phyloP scores from a whole-genome alignment of 495 filamentous ascomycete species.

The Hypoxylon lienhwacheense region DNA sequence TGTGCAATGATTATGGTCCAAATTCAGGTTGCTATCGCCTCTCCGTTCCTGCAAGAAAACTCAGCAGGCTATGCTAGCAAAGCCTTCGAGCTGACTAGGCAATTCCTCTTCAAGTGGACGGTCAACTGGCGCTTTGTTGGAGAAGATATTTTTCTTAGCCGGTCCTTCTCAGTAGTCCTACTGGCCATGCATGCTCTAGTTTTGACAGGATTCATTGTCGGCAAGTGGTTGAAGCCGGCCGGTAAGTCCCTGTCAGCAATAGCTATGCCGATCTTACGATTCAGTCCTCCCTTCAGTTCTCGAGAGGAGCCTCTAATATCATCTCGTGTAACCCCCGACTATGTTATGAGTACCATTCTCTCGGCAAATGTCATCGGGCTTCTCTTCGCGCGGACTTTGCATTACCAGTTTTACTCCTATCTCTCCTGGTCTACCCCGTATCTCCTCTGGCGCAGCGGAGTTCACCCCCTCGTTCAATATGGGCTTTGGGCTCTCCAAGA shows the following conservation, averaged over 20 bases:
- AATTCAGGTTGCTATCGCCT: constrained; percentile 72
- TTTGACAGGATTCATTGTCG: constrained; percentile 61
- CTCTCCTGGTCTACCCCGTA: constrained; percentile 90
- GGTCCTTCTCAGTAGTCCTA: constrained; percentile 67
- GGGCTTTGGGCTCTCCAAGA: constrained; percentile 82
- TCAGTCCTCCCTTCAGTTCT: constrained; percentile 55
- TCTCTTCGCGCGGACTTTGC: constrained; percentile 85
- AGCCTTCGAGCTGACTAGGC: constrained; percentile 86
- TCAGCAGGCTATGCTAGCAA: constrained; percentile 70
- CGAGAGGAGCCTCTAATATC: constrained; percentile 58
- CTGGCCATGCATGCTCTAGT: constrained; percentile 68
- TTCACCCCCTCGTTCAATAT: constrained; percentile 73
- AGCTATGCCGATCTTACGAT: constrained; percentile 54
- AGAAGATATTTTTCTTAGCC: constrained; percentile 79
- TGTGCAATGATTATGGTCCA: constrained; percentile 71
- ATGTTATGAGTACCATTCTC: constrained; percentile 76
- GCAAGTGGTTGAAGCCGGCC: constrained; percentile 53
- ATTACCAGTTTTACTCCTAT: constrained; percentile 98
- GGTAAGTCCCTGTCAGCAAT: constrained; percentile 50
- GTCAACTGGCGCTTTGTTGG: constrained; percentile 96
- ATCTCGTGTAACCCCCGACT: constrained; percentile 66
- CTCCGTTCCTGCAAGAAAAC: constrained; percentile 73
- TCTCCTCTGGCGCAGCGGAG: constrained; percentile 78
- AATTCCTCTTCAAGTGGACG: constrained; percentile 96
- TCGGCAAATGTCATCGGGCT: constrained; percentile 81